These are phyloP conservation scores for Colletotrichum melonis DNA, from an alignment of 2,329 filamentous ascomycete genomes.

Conservation along the genomic window DNA sequence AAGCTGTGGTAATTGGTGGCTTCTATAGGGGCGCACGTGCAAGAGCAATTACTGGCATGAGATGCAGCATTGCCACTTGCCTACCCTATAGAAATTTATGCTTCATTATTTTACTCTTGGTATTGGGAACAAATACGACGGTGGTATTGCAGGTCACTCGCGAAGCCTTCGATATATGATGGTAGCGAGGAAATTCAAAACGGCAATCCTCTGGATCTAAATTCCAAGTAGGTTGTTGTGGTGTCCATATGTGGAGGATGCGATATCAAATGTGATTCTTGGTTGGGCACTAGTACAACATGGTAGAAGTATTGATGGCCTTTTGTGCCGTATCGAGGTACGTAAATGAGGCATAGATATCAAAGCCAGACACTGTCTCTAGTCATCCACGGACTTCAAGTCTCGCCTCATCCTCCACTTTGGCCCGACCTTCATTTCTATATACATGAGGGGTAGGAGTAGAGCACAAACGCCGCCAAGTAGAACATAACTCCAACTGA, in stretches of 20 bases:
- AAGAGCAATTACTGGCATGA: conserved; percentile 56
- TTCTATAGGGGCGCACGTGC: conserved; percentile 61
- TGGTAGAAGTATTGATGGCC: background rate
- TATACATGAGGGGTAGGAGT: conserved; percentile 38
- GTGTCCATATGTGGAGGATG: conserved; percentile 54
- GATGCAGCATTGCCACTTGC: conserved; percentile 52
- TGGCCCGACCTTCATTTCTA: conserved; percentile 38
- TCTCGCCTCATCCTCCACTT: conserved; percentile 35
- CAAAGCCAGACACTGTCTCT: background rate
- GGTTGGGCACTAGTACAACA: conserved; percentile 42
- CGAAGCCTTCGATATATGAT: too few relatives aligned
- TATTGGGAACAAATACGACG: background rate
- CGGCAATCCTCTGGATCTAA: conserved; percentile 56
- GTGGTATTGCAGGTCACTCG: too few relatives aligned
- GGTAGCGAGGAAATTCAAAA: conserved; percentile 53
- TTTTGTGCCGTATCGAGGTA: background rate
- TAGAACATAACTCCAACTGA: conserved; percentile 40
- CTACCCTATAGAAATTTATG: conserved; percentile 52
- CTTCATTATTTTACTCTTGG: background rate
- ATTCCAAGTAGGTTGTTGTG: conserved; percentile 59
- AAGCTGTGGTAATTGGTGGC: conserved; percentile 53
- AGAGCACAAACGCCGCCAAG: conserved; percentile 37
- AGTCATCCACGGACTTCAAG: conserved; percentile 19
- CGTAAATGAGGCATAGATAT: background rate
- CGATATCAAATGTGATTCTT: conserved; percentile 48